A percentile compares a stretch with the other conserved stretches of the same genome.
Evolutionary conservation across 306 rosid species (phyloP).

Genomic region (Hippophae tibetana): DNA sequence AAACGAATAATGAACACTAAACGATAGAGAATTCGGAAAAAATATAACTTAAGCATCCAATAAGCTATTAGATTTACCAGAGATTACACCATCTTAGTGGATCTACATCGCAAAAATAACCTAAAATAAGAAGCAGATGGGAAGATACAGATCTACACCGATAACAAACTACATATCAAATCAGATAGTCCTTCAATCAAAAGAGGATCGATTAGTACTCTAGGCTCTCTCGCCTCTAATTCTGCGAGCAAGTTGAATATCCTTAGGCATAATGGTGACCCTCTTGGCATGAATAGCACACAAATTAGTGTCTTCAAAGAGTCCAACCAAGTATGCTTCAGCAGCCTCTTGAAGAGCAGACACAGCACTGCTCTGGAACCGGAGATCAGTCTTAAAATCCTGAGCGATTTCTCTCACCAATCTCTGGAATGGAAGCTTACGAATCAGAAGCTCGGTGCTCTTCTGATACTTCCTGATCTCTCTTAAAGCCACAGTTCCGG

Average conservation of each 20-base stretch:
- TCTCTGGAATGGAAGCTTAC: constrained; percentile 1
- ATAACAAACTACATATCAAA: neutral
- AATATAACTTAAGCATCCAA: too few species aligned
- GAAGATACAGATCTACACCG: too few species aligned
- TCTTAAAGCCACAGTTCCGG: neutral
- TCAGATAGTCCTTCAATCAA: neutral
- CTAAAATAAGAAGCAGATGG: too few species aligned
- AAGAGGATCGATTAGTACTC: neutral
- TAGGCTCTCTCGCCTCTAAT: neutral
- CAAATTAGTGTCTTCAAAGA: neutral
- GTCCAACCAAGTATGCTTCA: neutral
- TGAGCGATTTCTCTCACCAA: constrained; percentile 1
- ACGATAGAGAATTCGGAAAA: too few species aligned
- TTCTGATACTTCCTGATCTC: constrained; percentile 1
- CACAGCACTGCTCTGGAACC: neutral
- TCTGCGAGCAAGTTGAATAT: neutral
- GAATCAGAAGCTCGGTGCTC: constrained; percentile 1
- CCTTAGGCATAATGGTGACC: neutral
- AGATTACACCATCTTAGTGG: too few species aligned
- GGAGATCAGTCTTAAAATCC: neutral
- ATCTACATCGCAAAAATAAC: too few species aligned
- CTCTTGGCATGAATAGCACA: neutral
- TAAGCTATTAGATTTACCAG: too few species aligned
- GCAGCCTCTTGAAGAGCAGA: neutral
- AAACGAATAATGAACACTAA: too few species aligned